These are phyloP conservation scores for Fraxinus xanthoxyloides DNA, from an alignment of 305 asterid species.

Conservation along the genomic window DNA sequence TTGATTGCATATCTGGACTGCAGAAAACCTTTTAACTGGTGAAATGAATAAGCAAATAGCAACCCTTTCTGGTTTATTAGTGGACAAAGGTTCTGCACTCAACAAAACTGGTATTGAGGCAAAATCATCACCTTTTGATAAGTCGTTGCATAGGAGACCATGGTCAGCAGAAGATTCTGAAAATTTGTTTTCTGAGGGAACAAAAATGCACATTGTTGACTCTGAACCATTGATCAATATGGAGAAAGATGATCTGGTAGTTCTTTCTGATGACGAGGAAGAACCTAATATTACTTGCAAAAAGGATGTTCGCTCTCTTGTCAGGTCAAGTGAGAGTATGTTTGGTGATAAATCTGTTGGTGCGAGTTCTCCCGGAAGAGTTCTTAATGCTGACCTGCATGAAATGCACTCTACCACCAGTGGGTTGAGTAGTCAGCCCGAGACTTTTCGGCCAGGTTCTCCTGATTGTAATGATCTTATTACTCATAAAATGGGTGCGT, in stretches of 20 bases:
- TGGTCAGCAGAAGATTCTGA: slow-evolving; percentile 36
- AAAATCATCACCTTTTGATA: slow-evolving; percentile 33
- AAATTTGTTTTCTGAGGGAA: slow-evolving; percentile 31
- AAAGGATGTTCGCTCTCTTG: slow-evolving; percentile 28
- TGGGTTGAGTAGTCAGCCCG: slow-evolving; percentile 28
- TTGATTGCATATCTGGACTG: slow-evolving; percentile 30
- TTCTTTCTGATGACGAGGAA: slow-evolving; percentile 73
- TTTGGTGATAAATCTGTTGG: slow-evolving; percentile 33
- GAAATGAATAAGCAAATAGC: slow-evolving; percentile 62
- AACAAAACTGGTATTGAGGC: slow-evolving; percentile 28
- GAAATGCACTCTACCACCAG: slow-evolving; percentile 29
- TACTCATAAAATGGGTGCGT: slow-evolving; percentile 28
- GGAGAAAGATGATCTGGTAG: slow-evolving; percentile 41
- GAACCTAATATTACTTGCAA: slow-evolving; percentile 44
- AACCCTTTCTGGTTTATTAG: slow-evolving; percentile 64
- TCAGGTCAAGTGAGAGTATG: slow-evolving; percentile 29
- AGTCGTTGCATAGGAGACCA: slow-evolving; percentile 27
- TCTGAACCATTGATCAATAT: slow-evolving; percentile 31
- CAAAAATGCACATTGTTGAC: slow-evolving; percentile 29
- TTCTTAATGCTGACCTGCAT: slow-evolving; percentile 28
- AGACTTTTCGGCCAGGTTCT: slow-evolving; percentile 30
- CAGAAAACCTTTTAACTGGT: slow-evolving; percentile 65
- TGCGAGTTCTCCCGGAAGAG: slow-evolving; percentile 34
- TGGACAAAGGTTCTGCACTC: slow-evolving; percentile 38
- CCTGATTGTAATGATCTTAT: slow-evolving; percentile 28